A percentile compares a stretch with the other conserved stretches of the same genome.
Evolutionary conservation across 108 stramenopile species (phyloP).

Genomic region (Nannochloropsis gaditana): DNA sequence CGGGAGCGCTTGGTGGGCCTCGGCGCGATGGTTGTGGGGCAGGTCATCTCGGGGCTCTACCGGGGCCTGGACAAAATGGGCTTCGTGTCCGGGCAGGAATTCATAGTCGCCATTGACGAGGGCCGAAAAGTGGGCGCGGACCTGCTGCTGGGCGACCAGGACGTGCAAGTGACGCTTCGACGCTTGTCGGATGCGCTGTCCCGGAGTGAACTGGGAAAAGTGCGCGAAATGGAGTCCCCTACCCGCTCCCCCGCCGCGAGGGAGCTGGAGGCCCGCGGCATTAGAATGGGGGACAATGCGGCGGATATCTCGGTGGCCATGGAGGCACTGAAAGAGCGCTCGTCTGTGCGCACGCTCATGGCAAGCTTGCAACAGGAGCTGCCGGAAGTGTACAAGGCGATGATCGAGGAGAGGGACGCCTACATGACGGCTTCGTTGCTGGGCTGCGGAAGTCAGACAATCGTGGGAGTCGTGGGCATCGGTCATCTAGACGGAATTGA

Average conservation of each 20-base stretch:
- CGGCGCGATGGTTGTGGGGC: neutral
- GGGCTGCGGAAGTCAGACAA: neutral
- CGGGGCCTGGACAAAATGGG: slow-evolving; percentile 16
- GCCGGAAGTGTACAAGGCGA: neutral
- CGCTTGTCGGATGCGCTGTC: neutral
- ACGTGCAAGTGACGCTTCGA: neutral
- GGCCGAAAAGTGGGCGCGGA: neutral
- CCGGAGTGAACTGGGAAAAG: neutral
- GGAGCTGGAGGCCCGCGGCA: neutral
- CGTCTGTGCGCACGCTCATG: neutral
- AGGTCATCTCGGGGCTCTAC: slow-evolving; percentile 12
- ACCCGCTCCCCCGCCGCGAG: neutral
- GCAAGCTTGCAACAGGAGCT: neutral
- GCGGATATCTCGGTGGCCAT: neutral
- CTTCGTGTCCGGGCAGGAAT: neutral
- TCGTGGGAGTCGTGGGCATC: slow-evolving; percentile 9
- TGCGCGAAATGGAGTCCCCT: neutral
- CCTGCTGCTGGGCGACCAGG: slow-evolving; percentile 9
- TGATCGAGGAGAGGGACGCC: slow-evolving; percentile 7
- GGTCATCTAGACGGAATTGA: neutral
- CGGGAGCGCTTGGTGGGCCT: neutral
- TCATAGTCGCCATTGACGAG: neutral
- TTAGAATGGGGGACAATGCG: neutral
- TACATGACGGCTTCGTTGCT: neutral
- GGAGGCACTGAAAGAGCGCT: neutral